Evolutionary conservation across 495 filamentous ascomycete genomes (phyloP).

Genomic region (Neurospora hispaniola): DNA sequence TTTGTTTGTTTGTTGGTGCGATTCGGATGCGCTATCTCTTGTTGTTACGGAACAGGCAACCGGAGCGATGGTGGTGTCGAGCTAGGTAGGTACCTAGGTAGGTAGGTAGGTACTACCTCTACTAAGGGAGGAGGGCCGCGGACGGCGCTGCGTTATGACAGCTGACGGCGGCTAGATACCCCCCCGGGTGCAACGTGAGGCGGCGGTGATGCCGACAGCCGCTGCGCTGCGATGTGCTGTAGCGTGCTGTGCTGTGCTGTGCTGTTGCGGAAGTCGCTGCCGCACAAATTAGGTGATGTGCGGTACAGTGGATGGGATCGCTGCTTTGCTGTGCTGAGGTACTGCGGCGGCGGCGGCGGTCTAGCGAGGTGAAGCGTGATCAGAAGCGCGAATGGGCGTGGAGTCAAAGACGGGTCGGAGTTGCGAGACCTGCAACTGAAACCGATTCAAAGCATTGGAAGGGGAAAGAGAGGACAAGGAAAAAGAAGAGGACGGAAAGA

Average conservation of each 20-base stretch:
- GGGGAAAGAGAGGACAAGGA: neutral
- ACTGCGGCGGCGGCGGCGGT: neutral
- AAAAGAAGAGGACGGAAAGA: neutral
- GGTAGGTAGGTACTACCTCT: no score
- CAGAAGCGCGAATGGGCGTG: neutral
- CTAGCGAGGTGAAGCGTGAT: neutral
- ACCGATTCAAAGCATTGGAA: neutral
- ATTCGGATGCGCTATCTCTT: constrained; percentile 1
- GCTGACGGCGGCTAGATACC: neutral
- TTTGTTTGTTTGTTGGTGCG: neutral
- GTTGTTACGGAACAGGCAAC: neutral
- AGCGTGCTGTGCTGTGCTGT: neutral
- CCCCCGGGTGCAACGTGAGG: neutral
- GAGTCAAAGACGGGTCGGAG: neutral
- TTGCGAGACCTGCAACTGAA: neutral
- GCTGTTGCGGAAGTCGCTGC: neutral
- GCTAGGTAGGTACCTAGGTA: neutral
- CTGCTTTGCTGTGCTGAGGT: neutral
- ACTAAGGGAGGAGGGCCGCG: neutral
- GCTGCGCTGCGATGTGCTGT: neutral
- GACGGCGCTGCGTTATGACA: neutral
- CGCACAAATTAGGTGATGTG: neutral
- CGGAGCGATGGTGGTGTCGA: neutral
- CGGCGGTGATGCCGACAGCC: neutral
- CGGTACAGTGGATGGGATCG: neutral